These are phyloP conservation scores for Wickerhamomyces subpelliculosus DNA, from an alignment of 805 yeast genomes.

Conservation along the genomic window DNA sequence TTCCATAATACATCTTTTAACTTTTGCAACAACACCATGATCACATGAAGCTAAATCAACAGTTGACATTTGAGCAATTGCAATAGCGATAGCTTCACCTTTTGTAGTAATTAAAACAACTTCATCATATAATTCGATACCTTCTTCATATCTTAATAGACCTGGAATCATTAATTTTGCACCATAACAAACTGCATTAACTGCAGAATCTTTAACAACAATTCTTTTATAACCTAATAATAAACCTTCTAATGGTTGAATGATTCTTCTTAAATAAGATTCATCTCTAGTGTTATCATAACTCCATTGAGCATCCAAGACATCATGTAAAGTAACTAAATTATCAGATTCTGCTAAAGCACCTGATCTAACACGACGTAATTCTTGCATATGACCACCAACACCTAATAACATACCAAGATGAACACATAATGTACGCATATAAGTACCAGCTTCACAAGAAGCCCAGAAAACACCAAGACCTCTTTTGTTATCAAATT, in stretches of 20 bases:
- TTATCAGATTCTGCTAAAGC: slow-evolving; percentile 87
- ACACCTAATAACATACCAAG: slow-evolving; percentile 97
- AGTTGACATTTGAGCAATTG: slow-evolving; percentile 97
- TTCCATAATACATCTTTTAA: slow-evolving; percentile 99
- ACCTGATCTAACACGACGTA: slow-evolving; percentile 98
- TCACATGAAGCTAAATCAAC: slow-evolving; percentile 95
- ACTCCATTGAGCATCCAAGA: slow-evolving; percentile 96
- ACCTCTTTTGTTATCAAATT: slow-evolving; percentile 94
- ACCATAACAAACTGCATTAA: slow-evolving; percentile 97
- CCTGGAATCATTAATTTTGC: slow-evolving; percentile 99
- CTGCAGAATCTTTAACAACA: slow-evolving; percentile 92
- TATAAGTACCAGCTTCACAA: slow-evolving; percentile 99
- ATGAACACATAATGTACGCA: slow-evolving; percentile 99
- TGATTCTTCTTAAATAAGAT: slow-evolving; percentile 85
- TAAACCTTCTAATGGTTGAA: slow-evolving; percentile 91
- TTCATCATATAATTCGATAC: slow-evolving; percentile 94
- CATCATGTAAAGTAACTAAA: slow-evolving; percentile 94
- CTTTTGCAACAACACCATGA: slow-evolving; percentile 97
- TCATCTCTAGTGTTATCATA: slow-evolving; percentile 97
- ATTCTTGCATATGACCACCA: slow-evolving; percentile 99
- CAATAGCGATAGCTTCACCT: slow-evolving; percentile 99
- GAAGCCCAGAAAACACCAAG: slow-evolving; percentile 99
- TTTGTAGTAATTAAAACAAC: slow-evolving; percentile 97
- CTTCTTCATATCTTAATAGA: slow-evolving; percentile 93
- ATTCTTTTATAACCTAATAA: slow-evolving; percentile 94